Conservation (phyloP, 2,329 filamentous ascomycete genomes). For the Clonostachys sp. region DNA sequence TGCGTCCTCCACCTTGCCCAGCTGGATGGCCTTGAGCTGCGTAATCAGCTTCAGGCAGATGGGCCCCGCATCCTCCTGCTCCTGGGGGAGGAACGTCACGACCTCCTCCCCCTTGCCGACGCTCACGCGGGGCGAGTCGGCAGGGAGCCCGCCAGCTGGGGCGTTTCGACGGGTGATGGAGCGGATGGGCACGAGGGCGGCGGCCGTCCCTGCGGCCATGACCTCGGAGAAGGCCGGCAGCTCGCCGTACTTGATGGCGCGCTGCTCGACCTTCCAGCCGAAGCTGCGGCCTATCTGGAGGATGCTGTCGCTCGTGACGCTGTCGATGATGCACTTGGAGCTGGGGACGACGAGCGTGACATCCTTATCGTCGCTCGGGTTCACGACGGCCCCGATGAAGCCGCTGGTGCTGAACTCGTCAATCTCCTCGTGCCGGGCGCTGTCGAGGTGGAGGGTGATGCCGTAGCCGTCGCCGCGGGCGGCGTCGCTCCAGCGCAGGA, state of each 20-base stretch:
- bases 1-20: constrained; percentile 70
- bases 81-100: constrained; percentile 48
- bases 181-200: constrained; percentile 84
- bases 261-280: constrained; percentile 79
- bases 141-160: constrained; percentile 10
- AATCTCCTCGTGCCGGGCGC: constrained; percentile 74
- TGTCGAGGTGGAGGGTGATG: constrained; percentile 94
- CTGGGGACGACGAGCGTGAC: constrained; percentile 79
- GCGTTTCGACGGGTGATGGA: constrained; percentile 67
- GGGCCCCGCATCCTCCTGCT: constrained; percentile 66
- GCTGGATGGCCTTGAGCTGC: constrained; percentile 81
- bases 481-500: constrained; percentile 80
- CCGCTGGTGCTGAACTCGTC: constrained; percentile 96
- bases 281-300: constrained; percentile 71
- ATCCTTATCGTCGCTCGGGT: constrained; percentile 34
- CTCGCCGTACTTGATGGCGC: constrained; percentile 61
- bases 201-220: constrained; percentile 87
- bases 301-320: constrained; percentile 76
- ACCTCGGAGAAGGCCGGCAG: constrained; percentile 62
- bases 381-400: constrained; percentile 73
- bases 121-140: constrained; percentile 29
- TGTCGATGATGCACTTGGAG: constrained; percentile 82
- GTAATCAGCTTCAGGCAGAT: constrained; percentile 68
- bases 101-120: constrained; percentile 35
- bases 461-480: constrained; percentile 76